Evolutionary conservation across 106 monocot species (phyloP).

Genomic region (Acorus calamus): DNA sequence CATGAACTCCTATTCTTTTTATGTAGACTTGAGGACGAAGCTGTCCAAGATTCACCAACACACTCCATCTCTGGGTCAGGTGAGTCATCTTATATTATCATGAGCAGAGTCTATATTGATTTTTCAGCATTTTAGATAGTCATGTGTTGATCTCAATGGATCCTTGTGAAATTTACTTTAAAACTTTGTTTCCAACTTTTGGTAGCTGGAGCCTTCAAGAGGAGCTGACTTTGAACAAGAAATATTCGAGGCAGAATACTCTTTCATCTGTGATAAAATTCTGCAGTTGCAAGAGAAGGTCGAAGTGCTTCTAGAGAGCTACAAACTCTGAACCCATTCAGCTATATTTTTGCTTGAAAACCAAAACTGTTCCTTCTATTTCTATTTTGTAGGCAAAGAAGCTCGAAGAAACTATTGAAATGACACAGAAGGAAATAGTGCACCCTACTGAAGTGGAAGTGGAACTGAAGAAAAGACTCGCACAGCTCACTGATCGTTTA

Average conservation of each 20-base stretch:
- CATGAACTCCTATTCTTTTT: not conserved
- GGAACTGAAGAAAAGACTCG: constrained; percentile 66
- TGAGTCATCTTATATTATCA: constrained; percentile 9
- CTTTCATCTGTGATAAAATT: constrained; percentile 60
- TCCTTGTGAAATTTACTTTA: not conserved
- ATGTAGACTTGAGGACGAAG: constrained; percentile 43
- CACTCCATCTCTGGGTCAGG: constrained; percentile 19
- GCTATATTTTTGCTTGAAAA: too few relatives aligned
- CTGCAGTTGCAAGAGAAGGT: constrained; percentile 60
- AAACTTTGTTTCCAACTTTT: constrained; percentile 5
- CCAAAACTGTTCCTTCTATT: not conserved
- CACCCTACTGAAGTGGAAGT: constrained; percentile 65
- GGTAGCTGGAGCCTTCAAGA: constrained; percentile 31
- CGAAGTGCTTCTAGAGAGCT: not conserved
- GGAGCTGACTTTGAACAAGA: constrained; percentile 43
- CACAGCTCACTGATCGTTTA: constrained; percentile 81
- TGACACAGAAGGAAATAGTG: constrained; percentile 36
- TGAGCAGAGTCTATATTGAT: not conserved
- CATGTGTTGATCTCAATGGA: too few relatives aligned
- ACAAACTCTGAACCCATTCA: too few relatives aligned
- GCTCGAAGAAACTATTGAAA: constrained; percentile 60
- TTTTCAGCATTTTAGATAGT: not conserved
- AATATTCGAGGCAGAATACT: constrained; percentile 72
- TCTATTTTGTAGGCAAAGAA: constrained; percentile 33
- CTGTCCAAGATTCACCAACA: constrained; percentile 28